Evolutionary conservation across 768 basidiomycete genomes (phyloP).

Genomic region (Suillus bovinus): DNA sequence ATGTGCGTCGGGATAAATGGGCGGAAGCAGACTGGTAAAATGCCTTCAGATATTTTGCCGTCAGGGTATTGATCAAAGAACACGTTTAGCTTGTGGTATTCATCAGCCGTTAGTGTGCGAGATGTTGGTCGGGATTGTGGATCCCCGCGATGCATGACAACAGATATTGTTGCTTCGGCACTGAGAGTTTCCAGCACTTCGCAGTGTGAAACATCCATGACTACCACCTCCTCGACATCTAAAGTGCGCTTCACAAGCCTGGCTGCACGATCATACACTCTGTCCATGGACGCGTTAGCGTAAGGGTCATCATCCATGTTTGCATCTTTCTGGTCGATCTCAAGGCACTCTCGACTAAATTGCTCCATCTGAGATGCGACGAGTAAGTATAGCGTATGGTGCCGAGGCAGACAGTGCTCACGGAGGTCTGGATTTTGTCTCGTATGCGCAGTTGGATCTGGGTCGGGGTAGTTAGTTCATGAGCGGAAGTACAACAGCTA

Average conservation of each 20-base stretch:
- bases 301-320: constrained; percentile 23
- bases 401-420: constrained; percentile 33
- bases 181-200: constrained; percentile 76
- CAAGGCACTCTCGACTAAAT: constrained; percentile 92
- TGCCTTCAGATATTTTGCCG: constrained; percentile 84
- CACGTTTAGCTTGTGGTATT: constrained; percentile 70
- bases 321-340: constrained; percentile 64
- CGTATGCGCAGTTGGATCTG: constrained; percentile 89
- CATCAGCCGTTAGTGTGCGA: constrained; percentile 61
- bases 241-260: constrained; percentile 87
- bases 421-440: constrained; percentile 89
- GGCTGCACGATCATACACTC: constrained; percentile 88
- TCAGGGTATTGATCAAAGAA: constrained; percentile 83
- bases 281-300: constrained; percentile 64
- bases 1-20: constrained; percentile 79
- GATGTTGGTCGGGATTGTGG: constrained; percentile 51
- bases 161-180: constrained; percentile 61
- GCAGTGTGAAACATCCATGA: constrained; percentile 91
- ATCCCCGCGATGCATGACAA: constrained; percentile 72
- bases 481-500: background rate
- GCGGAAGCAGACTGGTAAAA: constrained; percentile 81
- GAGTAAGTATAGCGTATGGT: background rate
- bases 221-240: constrained; percentile 89
- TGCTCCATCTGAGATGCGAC: constrained; percentile 74
- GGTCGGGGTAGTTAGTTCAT: background rate